phyloP scores from a whole-genome alignment of 371 early-diverging fungal genomes.

The Mucor velutinosus region DNA sequence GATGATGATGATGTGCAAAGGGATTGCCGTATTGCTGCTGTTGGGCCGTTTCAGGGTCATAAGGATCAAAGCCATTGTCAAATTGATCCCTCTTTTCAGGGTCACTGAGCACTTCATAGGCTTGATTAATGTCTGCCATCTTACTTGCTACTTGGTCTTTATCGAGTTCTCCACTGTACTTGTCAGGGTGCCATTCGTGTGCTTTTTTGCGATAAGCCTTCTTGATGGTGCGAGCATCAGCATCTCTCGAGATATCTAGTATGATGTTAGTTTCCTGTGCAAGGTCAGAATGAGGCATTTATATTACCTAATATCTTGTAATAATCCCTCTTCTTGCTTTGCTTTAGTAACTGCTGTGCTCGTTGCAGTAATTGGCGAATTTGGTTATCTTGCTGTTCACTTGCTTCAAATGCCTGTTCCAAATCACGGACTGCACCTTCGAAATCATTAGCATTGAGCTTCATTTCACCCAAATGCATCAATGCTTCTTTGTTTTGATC shows the following conservation, averaged over 20 bases:
- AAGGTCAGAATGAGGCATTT: not conserved
- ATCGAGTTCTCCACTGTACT: constrained; percentile 78
- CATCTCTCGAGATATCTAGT: constrained; percentile 69
- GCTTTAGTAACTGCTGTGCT: constrained; percentile 71
- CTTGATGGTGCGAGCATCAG: constrained; percentile 82
- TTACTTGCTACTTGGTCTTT: constrained; percentile 81
- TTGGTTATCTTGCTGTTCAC: constrained; percentile 57
- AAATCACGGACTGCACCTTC: constrained; percentile 75
- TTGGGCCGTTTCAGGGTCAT: constrained; percentile 72
- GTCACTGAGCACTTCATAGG: constrained; percentile 89
- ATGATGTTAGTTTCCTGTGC: constrained; percentile 43
- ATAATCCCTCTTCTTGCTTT: constrained; percentile 84
- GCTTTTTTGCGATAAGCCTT: constrained; percentile 92
- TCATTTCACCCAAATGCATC: constrained; percentile 68
- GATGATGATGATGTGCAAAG: constrained; percentile 45
- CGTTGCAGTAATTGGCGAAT: constrained; percentile 60
- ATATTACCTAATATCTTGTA: constrained; percentile 84
- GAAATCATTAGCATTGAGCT: constrained; percentile 69
- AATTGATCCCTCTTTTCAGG: constrained; percentile 72
- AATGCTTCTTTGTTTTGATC: constrained; percentile 68
- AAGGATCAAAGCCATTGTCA: constrained; percentile 95
- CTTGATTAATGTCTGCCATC: constrained; percentile 93
- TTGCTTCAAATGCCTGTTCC: constrained; percentile 69
- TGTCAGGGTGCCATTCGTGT: constrained; percentile 90
- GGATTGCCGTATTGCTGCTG: constrained; percentile 44